phyloP scores from a whole-genome alignment of 1,284 basidiomycete genomes.

The Ceratobasidium sp. region DNA sequence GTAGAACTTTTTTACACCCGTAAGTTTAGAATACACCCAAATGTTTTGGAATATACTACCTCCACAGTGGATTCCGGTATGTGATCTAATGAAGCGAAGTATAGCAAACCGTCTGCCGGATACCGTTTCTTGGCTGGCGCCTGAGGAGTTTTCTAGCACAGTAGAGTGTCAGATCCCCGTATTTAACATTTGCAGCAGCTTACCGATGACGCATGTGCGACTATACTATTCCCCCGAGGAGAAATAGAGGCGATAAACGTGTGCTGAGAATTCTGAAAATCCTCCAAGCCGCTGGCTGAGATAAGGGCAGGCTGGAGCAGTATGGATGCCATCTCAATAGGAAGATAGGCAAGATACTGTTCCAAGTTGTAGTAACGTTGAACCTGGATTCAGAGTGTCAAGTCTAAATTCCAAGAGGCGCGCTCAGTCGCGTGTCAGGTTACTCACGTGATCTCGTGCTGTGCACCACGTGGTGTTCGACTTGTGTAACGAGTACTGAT shows the following conservation, averaged over 20 bases:
- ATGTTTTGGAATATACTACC: background rate
- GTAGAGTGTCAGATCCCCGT: background rate
- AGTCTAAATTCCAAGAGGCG: no score
- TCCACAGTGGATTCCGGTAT: slow-evolving; percentile 42
- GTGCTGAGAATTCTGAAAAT: slow-evolving; percentile 39
- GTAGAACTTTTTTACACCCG: slow-evolving; percentile 16
- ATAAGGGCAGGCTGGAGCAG: slow-evolving; percentile 30
- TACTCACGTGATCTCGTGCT: no score
- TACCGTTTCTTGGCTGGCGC: slow-evolving; percentile 31
- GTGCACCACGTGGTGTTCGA: no score
- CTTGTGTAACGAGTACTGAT: no score
- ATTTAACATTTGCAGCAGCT: background rate
- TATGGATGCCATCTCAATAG: background rate
- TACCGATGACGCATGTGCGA: slow-evolving; percentile 40
- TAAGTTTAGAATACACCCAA: background rate
- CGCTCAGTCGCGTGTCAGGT: no score
- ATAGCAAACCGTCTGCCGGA: slow-evolving; percentile 29
- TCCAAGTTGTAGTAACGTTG: background rate
- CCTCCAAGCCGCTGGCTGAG: slow-evolving; percentile 19
- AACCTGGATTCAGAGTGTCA: no score
- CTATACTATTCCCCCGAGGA: slow-evolving; percentile 29
- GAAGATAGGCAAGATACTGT: background rate
- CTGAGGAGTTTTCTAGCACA: slow-evolving; percentile 22
- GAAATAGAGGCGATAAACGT: slow-evolving; percentile 32
- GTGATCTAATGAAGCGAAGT: slow-evolving; percentile 46